These are phyloP conservation scores for Diplodia intermedia DNA, from an alignment of 2,329 filamentous ascomycete genomes.

Conservation along the genomic window DNA sequence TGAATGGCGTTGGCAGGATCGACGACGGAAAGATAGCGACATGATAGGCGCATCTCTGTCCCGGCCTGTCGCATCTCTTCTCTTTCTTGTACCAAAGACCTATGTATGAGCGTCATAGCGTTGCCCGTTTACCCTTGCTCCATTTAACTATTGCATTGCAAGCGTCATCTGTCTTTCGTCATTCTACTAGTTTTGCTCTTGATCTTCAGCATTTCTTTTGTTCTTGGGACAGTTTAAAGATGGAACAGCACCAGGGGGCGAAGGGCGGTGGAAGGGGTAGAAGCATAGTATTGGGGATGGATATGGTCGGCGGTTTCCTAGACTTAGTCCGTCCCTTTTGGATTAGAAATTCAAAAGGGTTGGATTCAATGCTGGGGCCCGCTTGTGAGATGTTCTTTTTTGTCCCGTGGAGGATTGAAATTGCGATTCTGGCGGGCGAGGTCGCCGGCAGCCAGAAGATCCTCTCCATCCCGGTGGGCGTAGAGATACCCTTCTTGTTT, in stretches of 20 bases:
- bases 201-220: constrained; percentile 31
- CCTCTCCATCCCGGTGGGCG: constrained; percentile 31
- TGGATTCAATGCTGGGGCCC: constrained; percentile 19
- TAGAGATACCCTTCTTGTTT: constrained; percentile 34
- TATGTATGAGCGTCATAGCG: constrained; percentile 51
- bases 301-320: constrained; percentile 29
- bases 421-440: constrained; percentile 29
- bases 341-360: constrained; percentile 30
- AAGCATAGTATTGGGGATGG: constrained; percentile 29
- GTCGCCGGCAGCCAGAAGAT: constrained; percentile 13
- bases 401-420: constrained; percentile 24
- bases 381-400: constrained; percentile 11
- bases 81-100: constrained; percentile 48
- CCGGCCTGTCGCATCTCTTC: constrained; percentile 25
- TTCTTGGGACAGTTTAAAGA: constrained; percentile 6
- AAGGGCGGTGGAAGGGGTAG: constrained; percentile 20
- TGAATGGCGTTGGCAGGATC: constrained; percentile 19
- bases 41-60: constrained; percentile 27
- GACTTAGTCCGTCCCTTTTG: constrained; percentile 23
- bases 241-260: constrained; percentile 3
- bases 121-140: constrained; percentile 41
- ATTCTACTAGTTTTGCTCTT: constrained; percentile 18
- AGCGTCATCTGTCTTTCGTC: constrained; percentile 32
- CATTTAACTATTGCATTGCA: constrained; percentile 30
- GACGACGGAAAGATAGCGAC: constrained; percentile 17